A percentile compares a stretch with the other conserved stretches of the same genome.
Conservation (phyloP, 192 early-diverging fungal species). For the Podila minutissima region DNA sequence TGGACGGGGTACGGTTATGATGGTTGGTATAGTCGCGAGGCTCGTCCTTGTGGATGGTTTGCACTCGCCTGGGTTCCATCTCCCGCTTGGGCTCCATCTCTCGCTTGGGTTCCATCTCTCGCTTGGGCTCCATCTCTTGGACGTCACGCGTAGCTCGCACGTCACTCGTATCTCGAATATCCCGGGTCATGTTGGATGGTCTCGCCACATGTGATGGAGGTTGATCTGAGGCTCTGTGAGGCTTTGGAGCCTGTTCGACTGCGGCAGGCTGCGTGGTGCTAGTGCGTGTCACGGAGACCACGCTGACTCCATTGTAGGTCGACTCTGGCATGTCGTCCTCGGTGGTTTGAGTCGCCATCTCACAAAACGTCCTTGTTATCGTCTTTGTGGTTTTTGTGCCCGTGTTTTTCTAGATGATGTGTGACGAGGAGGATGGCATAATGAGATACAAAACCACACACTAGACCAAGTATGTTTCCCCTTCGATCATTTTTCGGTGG, state of each 20-base stretch:
- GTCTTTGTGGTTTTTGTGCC: constrained; percentile 17
- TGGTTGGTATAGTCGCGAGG: no score
- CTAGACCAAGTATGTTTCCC: no score
- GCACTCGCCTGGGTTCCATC: no score
- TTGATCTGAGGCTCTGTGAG: neutral
- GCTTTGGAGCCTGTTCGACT: neutral
- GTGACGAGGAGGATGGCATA: neutral
- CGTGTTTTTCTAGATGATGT: constrained; percentile 5
- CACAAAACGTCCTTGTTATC: constrained; percentile 16
- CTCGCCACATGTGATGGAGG: neutral
- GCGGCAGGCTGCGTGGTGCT: neutral
- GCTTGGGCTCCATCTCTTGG: no score
- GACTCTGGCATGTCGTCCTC: constrained; percentile 26
- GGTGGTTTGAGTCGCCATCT: constrained; percentile 48
- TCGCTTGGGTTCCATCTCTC: no score
- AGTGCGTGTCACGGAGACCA: neutral
- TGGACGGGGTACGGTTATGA: no score
- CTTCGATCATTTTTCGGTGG: neutral
- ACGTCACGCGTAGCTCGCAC: no score
- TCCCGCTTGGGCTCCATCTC: no score
- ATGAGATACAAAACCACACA: neutral
- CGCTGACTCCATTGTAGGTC: constrained; percentile 19
- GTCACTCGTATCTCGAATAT: no score
- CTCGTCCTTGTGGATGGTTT: no score
- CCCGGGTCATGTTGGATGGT: neutral